Evolutionary conservation across 345 rosid species (phyloP), one percentile per base, ranked within the genome.

Genomic region (Cardamine occulta): DNA sequence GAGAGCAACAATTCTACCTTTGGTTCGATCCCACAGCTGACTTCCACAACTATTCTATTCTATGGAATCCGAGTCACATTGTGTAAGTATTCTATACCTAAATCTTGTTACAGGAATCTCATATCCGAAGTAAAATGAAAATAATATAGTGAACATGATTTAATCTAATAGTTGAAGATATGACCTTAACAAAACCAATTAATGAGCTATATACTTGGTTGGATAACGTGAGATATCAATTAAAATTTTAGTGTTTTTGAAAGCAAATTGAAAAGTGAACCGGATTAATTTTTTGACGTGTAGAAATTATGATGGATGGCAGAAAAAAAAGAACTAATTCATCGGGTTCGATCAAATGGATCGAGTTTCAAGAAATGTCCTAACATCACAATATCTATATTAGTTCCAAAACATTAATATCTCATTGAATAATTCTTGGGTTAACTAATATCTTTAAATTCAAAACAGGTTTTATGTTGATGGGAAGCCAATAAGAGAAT

Each of bases 1-100:
- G 86, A 71, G 91, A 90, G 68, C 91, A 88, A 56, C 96, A 90
- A 37, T 90, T 88, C 75, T 85, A 86, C 65, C 83, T 90, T 18
- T 89, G 89, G 90, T 86, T 88, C 19, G 89, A 90, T 58, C 96
- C 93, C 0, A 86, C 87, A 0, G 75, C 82, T 32, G 82, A 85
- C 54, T 90, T 87, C 68, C 93, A 88, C 77, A 90, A 88, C n/a
- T 90, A 90, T 32, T 83, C 93, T 29, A 81, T 87, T 29, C 83
- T 87, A 8, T 85, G 91, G 93, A 90, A 90, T 52, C 87, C 90
- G 3, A 63, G 70, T 1, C 84, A 73, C 42, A 82, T 88, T 3
- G 75, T 84, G 91, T 88, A 83, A 74, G 87, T 35, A 24, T 24
- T 24, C 1, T 24, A 49, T 4, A 64, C 7, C 2, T 49, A 40